Conservation (phyloP, 2,329 filamentous ascomycete species). For the Polytolypa hystricis region DNA sequence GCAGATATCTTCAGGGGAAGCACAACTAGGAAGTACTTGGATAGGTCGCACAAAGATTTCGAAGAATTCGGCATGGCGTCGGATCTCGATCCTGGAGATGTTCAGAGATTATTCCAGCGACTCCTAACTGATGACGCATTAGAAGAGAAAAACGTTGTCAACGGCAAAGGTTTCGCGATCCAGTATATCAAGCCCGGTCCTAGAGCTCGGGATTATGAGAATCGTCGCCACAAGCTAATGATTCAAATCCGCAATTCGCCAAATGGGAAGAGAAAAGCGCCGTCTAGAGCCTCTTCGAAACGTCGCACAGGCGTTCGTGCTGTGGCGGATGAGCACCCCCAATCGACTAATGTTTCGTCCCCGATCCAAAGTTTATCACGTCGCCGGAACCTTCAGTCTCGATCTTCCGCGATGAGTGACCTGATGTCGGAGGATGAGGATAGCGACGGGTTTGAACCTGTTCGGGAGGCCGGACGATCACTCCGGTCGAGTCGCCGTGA, state of each 20-base stretch:
- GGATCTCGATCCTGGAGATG: constrained; percentile 59
- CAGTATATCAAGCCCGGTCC: constrained; percentile 48
- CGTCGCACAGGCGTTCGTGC: constrained; percentile 23
- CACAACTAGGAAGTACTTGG: constrained; percentile 47
- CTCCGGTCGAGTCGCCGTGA: constrained; percentile 16
- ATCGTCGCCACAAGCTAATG: constrained; percentile 35
- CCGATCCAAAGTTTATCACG: constrained; percentile 41
- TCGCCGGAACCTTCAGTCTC: constrained; percentile 21
- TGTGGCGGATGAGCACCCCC: constrained; percentile 38
- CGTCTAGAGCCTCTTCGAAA: background rate
- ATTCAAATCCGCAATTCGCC: constrained; percentile 45
- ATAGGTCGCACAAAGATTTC: constrained; percentile 40
- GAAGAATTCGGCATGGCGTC: constrained; percentile 58
- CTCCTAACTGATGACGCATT: constrained; percentile 65
- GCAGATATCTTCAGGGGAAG: constrained; percentile 74
- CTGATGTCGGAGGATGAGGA: constrained; percentile 22
- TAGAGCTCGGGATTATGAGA: constrained; percentile 37
- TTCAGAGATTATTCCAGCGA: constrained; percentile 72
- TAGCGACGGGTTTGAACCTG: constrained; percentile 34
- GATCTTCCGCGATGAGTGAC: constrained; percentile 14
- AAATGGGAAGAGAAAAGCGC: constrained; percentile 21
- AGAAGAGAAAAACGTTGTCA: constrained; percentile 56
- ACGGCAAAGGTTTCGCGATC: constrained; percentile 55
- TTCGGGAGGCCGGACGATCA: constrained; percentile 26
- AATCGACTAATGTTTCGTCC: constrained; percentile 58